Conservation (phyloP, 2,329 filamentous ascomycete genomes). For the Pestalotiopsis sp. region DNA sequence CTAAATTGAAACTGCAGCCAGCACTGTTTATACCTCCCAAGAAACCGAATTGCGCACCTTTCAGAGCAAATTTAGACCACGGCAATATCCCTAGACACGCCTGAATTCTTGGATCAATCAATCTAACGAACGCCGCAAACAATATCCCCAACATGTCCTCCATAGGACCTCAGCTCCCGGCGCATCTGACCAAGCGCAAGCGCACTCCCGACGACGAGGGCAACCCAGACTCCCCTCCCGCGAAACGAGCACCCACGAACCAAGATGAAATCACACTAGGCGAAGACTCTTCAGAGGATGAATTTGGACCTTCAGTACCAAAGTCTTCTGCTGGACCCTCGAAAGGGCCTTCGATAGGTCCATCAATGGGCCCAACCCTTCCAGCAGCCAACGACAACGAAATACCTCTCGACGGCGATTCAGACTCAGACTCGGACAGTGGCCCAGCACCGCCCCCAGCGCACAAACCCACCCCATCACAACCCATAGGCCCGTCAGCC, state of each 20-base stretch:
- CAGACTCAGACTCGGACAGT: slow-evolving; percentile 14
- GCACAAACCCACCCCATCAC: slow-evolving; percentile 12
- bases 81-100: background rate
- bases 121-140: background rate
- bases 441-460: slow-evolving; percentile 20
- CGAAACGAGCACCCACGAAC: slow-evolving; percentile 52
- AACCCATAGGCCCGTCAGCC: background rate
- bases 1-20: background rate
- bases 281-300: slow-evolving; percentile 44
- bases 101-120: background rate
- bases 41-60: background rate
- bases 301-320: slow-evolving; percentile 40
- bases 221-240: slow-evolving; percentile 39
- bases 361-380: slow-evolving; percentile 16
- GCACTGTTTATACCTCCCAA: background rate
- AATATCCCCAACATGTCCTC: slow-evolving; percentile 55
- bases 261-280: slow-evolving; percentile 49
- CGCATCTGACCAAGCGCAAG: slow-evolving; percentile 67
- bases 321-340: slow-evolving; percentile 21
- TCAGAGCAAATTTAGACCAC: background rate
- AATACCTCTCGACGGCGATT: slow-evolving; percentile 20
- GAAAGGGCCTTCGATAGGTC: slow-evolving; percentile 27
- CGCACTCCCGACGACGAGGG: slow-evolving; percentile 48
- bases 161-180: slow-evolving; percentile 71
- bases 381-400: slow-evolving; percentile 26